Base-by-base conservation (phyloP, 345 rosid genomes). In the Eucalyptus marginata region DNA sequence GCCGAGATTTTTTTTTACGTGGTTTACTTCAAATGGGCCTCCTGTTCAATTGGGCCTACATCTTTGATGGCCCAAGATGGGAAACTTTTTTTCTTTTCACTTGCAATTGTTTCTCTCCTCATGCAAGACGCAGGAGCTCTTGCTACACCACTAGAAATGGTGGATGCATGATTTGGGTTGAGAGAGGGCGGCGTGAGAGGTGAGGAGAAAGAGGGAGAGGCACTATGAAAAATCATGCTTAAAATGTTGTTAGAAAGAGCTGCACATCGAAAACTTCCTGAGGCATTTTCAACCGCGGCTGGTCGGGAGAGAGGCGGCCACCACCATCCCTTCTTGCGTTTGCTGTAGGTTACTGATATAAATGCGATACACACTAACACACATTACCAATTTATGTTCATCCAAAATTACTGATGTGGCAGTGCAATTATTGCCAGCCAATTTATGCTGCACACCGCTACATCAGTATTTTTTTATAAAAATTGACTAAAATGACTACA, bases 401-500 rank as follows among this genome's bases (percentile, higher is more conserved):
- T 29, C 33, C 33, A 13, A 62, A 62, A 62, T 2, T 27, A 5
- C 1, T 13, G 16, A 62, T 13, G 8, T 62, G 7, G 7, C 0
- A 29, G 0, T 29, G 4, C 33, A 3, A 62, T 62, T 9, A 62
- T 62, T 62, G 68, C 0, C 0, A 11, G 1, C 3, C n/a, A 52
- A 7, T 58, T 1, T 25, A 58, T 0, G 15, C 0, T 7, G 66
- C n/a, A 58, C 15, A 11, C 6, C 3, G 1, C 66, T 58, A 25
- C n/a, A 12, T 58, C 0, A 58, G 4, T 5, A 58, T 10, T 58
- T 58, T 58, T 3, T 10, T 0, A 52, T 52, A 52, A 58, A 11
- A 58, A 58, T 58, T 58, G 7, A 12, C n/a, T 6, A 27, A 62
- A 62, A 27, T 0, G 33, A 62, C 8, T 29, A 29, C 3, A 62